Percentiles rank a stretch among this genome's conserved stretches.
These are phyloP conservation scores for Hypoxylon trugodes DNA, from an alignment of 495 filamentous ascomycete species.

Conservation along the genomic window DNA sequence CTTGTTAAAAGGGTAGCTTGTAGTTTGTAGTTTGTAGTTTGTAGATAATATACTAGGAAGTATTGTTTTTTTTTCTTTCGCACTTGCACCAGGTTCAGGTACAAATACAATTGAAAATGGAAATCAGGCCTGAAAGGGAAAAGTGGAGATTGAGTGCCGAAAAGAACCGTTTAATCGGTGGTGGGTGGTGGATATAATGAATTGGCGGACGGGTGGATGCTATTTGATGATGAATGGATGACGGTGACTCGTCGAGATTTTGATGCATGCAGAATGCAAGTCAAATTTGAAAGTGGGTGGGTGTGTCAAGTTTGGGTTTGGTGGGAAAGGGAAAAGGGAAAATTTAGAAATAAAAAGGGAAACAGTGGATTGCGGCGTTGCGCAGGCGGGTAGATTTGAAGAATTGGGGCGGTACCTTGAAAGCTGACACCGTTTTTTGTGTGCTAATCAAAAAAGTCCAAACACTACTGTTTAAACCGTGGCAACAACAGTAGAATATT, in stretches of 20 bases:
- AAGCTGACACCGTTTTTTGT: conserved; percentile 31
- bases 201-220: conserved; percentile 61
- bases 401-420: conserved; percentile 26
- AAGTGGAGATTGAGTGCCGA: conserved; percentile 49
- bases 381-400: conserved; percentile 22
- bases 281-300: conserved; percentile 45
- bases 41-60: too few relatives aligned
- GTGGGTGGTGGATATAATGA: conserved; percentile 44
- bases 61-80: too few relatives aligned
- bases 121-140: conserved; percentile 36
- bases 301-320: conserved; percentile 41
- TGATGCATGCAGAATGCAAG: conserved; percentile 49
- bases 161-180: conserved; percentile 42
- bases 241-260: conserved; percentile 47
- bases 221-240: conserved; percentile 42
- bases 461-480: conserved; percentile 21
- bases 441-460: conserved; percentile 20
- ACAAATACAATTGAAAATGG: conserved; percentile 38
- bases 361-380: conserved; percentile 33
- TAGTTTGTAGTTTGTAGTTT: too few relatives aligned
- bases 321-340: conserved; percentile 30
- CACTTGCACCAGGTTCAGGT: conserved; percentile 40
- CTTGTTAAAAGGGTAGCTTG: too few relatives aligned
- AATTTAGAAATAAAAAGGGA: conserved; percentile 40
- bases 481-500: conserved; percentile 31